These are phyloP conservation scores for Lumnitzera littorea DNA, from an alignment of 345 rosid genomes.

Conservation along the genomic window DNA sequence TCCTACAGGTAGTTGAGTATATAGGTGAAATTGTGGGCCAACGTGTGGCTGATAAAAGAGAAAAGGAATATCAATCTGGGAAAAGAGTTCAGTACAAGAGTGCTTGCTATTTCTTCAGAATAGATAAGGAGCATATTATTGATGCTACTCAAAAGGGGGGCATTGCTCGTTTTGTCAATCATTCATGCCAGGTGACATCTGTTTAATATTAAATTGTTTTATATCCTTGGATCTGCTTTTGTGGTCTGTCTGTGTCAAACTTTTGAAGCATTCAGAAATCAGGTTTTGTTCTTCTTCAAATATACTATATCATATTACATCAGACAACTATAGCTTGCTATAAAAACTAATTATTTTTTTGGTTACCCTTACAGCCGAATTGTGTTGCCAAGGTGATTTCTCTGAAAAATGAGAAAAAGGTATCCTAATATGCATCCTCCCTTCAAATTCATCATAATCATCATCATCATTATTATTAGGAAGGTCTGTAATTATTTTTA, in stretches of 20 bases:
- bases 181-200: slow-evolving; percentile 45
- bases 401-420: slow-evolving; percentile 50
- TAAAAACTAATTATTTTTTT: slow-evolving; percentile 7
- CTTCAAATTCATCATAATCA: too few species aligned
- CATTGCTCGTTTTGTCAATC: slow-evolving; percentile 58
- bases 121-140: slow-evolving; percentile 52
- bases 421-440: slow-evolving; percentile 3
- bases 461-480: too few species aligned
- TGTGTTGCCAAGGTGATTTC: slow-evolving; percentile 53
- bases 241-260: too few species aligned
- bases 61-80: slow-evolving; percentile 40
- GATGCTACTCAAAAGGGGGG: slow-evolving; percentile 55
- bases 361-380: slow-evolving; percentile 38
- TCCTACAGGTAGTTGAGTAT: slow-evolving; percentile 48
- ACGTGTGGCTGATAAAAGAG: slow-evolving; percentile 48
- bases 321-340: too few species aligned
- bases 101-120: slow-evolving; percentile 58
- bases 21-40: slow-evolving; percentile 49
- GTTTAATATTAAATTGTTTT: neutral
- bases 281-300: too few species aligned
- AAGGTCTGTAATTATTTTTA: too few species aligned
- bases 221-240: too few species aligned
- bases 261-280: too few species aligned
- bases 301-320: too few species aligned
- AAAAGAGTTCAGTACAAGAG: slow-evolving; percentile 48